Evolutionary conservation across 768 basidiomycete species (phyloP).

Genomic region (Leccinum incarnatum): DNA sequence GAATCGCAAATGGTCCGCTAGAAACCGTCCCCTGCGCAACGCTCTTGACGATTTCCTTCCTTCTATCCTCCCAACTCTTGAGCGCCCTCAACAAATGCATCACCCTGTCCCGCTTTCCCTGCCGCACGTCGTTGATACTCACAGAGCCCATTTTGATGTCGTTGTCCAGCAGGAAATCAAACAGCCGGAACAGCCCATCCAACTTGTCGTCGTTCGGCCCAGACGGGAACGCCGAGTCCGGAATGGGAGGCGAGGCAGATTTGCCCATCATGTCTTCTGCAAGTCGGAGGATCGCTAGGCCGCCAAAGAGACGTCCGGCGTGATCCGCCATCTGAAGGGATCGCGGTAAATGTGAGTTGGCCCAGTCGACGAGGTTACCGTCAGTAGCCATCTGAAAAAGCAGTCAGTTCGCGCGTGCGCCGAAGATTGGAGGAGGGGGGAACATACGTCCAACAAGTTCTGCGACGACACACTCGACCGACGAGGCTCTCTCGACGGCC

Average conservation of each 20-base stretch:
- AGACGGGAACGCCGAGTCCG: constrained; percentile 74
- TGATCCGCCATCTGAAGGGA: constrained; percentile 53
- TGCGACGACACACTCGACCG: constrained; percentile 35
- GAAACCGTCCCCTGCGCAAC: constrained; percentile 41
- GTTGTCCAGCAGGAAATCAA: constrained; percentile 91
- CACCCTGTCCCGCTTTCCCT: constrained; percentile 79
- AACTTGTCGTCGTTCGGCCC: constrained; percentile 72
- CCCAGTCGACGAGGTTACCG: constrained; percentile 74
- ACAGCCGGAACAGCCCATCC: constrained; percentile 83
- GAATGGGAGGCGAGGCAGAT: constrained; percentile 65
- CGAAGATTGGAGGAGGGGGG: background rate
- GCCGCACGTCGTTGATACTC: constrained; percentile 89
- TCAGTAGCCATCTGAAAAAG: constrained; percentile 35
- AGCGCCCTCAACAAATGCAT: constrained; percentile 74
- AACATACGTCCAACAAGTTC: constrained; percentile 19
- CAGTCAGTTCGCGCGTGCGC: background rate
- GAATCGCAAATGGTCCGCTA: background rate
- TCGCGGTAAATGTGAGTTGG: constrained; percentile 77
- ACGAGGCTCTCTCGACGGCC: constrained; percentile 67
- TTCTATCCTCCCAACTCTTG: constrained; percentile 79
- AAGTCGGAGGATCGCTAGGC: constrained; percentile 78
- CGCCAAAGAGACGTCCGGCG: constrained; percentile 49
- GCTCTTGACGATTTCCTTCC: constrained; percentile 51
- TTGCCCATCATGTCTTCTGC: constrained; percentile 77
- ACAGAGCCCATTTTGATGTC: constrained; percentile 90